Base-by-base conservation (phyloP, 768 basidiomycete species). In the Chalciporus pseudorubinellus region DNA sequence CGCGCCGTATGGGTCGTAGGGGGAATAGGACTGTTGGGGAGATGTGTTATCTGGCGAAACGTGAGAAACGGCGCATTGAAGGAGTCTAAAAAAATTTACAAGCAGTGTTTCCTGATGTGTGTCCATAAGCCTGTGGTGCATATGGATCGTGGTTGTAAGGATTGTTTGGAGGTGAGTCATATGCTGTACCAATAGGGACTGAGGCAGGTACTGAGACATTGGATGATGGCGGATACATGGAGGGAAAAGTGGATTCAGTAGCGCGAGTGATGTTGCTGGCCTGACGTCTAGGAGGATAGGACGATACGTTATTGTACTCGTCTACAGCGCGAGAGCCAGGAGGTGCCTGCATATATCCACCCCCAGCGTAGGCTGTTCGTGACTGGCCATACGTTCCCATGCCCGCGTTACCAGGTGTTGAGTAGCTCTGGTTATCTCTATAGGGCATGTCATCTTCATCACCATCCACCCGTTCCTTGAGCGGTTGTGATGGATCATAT, bases 281-380 rank as follows among this genome's bases (percentile, higher is more conserved):
- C 48, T 73, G 74, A 33, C 74, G 71, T 41, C 54, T 56, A 28
- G 78, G 77, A 18, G 82, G 71, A 50, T 77, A 75, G 18, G 80
- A 73, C 16, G 74, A 61, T 19, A 72, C 50, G 28, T 76, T 70
- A 61, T 90, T 87, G 54, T 89, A 91, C 19, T 87, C 86, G 60
- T 92, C 89, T 6, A 91, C 75, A 5, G 90, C 81, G 39, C 87
- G 80, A 36, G 81, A 77, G 3, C 89, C 89, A 14, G 72, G 67
- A 5, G 83, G 70, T 19, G 77, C 87, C 55, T 36, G 34, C 34
- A n/a, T 8, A 36, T 36, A 36, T 36, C 34, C 34, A 36, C 34
- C 34, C 16, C 16, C 16, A 2, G 16, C 34, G 34, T 36, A 36
- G n/a, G n/a, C n/a, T 16, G 34, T n/a, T 16, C 34, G 14, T n/a